phyloP scores from a whole-genome alignment of 208 protist species.

The Sergeia podlipaevii region DNA sequence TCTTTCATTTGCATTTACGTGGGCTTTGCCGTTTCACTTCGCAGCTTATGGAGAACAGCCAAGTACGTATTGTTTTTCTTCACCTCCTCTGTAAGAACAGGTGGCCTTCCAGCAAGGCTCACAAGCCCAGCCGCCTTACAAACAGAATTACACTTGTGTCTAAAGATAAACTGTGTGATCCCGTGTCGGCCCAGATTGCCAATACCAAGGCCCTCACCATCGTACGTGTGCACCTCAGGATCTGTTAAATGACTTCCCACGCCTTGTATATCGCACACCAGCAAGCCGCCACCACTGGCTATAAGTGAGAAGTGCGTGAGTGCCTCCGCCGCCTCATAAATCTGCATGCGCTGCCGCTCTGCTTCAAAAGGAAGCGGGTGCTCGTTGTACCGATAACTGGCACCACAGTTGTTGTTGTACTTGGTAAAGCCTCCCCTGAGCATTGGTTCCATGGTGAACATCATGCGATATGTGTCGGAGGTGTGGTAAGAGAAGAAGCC shows the following conservation, averaged over 20 bases:
- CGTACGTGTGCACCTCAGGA: conserved; percentile 66
- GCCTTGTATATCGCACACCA: conserved; percentile 75
- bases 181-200: conserved; percentile 62
- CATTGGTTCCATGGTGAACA: conserved; percentile 67
- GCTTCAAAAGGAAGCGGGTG: conserved; percentile 16
- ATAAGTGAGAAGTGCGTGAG: conserved; percentile 71
- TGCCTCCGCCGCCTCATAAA: conserved; percentile 72
- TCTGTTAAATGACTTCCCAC: conserved; percentile 58
- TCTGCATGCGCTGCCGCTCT: conserved; percentile 18
- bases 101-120: conserved; percentile 11
- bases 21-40: conserved; percentile 1
- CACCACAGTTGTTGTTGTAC: conserved; percentile 82
- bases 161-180: conserved; percentile 38
- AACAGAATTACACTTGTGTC: conserved; percentile 52
- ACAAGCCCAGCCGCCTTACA: conserved; percentile 38
- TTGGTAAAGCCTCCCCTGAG: conserved; percentile 67
- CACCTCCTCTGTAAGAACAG: conserved; percentile 5
- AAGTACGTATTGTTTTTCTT: conserved; percentile 3
- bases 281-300: conserved; percentile 34
- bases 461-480: conserved; percentile 38
- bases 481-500: conserved; percentile 74
- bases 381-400: conserved; percentile 48
- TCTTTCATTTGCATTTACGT: not conserved
- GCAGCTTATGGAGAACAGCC: conserved; percentile 9
- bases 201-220: conserved; percentile 51